Base-by-base conservation (phyloP, 257 asterid genomes). In the Haberlea rhodopensis region DNA sequence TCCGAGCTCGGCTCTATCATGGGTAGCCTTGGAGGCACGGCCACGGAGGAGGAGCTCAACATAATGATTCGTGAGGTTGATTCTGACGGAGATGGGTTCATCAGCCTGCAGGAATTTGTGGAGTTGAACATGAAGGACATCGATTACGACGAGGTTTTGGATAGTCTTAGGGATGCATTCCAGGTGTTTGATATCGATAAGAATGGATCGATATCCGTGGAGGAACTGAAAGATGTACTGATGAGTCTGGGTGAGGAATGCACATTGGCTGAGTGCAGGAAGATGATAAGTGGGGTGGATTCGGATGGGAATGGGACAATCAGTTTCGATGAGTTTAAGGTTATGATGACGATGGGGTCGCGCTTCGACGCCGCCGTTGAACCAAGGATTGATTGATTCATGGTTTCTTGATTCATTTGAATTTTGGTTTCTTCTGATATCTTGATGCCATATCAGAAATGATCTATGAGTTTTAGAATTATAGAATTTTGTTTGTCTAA, bases 211-310 rank as follows among this genome's bases (percentile, higher is more conserved):
- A 27, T 27, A 32, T 70, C 85, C 2, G 80, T 73, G 0, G 80
- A 80, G 20, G 85, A 80, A 40, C 48, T 80, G 73, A 81, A 76
- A 67, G 73, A 75, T 27, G 80, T 80, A 26, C 25, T 80, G 63
- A 71, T 6, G 19, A 76, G 73, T 48, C 73, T 80, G 1, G 85
- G 85, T 1, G 82, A 80, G 15, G 85, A 80, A 8, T 76, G 85
- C 29, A 27, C 29, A 4, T 27, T 27, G 29, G 29, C 29, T 3
- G 29, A 27, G 29, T 27, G 29, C 29, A 70, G n/a, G 31, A 80
- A 73, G 25, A 80, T 80, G 85, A 76, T 80, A 22, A 59, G 67
- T 25, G 85, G 82, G 1, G 80, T 80, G 18, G 85, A 80, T 61
- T 34, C 68, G 29, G 61, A 80, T 54, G 85, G 85, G 2, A 79